These are phyloP conservation scores for Jaapia argillacea DNA, from an alignment of 768 basidiomycete species.

Conservation along the genomic window DNA sequence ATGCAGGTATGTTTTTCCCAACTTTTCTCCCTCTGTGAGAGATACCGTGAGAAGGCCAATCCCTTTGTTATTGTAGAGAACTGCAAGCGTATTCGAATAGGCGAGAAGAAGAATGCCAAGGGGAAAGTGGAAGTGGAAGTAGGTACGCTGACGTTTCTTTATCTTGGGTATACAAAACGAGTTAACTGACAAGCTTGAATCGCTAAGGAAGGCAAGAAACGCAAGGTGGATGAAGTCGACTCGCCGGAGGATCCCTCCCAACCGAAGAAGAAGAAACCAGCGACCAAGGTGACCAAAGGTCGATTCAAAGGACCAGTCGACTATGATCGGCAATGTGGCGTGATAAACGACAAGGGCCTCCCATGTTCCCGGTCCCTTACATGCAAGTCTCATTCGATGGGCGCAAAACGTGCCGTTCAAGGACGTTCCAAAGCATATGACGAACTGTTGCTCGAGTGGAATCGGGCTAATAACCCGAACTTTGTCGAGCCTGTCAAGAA, in stretches of 20 bases:
- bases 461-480: constrained; percentile 78
- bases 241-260: constrained; percentile 49
- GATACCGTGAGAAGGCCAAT: background rate
- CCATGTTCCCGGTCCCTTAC: constrained; percentile 94
- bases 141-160: constrained; percentile 2
- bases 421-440: constrained; percentile 82
- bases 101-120: constrained; percentile 35
- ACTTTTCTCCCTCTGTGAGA: background rate
- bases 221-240: constrained; percentile 68
- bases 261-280: constrained; percentile 67
- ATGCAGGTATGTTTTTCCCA: constrained; percentile 45
- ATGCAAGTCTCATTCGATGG: constrained; percentile 97
- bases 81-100: constrained; percentile 50
- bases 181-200: constrained; percentile 4
- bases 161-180: background rate
- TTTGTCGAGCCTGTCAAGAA: constrained; percentile 83
- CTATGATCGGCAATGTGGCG: constrained; percentile 89
- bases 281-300: constrained; percentile 67
- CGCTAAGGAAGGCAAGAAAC: constrained; percentile 61
- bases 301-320: constrained; percentile 82
- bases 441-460: constrained; percentile 85
- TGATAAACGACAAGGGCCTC: constrained; percentile 90
- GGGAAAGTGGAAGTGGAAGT: constrained; percentile 49
- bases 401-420: constrained; percentile 85
- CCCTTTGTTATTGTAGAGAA: constrained; percentile 30